Conservation (phyloP, 306 rosid genomes). For the Cyclanthera cordifolia region DNA sequence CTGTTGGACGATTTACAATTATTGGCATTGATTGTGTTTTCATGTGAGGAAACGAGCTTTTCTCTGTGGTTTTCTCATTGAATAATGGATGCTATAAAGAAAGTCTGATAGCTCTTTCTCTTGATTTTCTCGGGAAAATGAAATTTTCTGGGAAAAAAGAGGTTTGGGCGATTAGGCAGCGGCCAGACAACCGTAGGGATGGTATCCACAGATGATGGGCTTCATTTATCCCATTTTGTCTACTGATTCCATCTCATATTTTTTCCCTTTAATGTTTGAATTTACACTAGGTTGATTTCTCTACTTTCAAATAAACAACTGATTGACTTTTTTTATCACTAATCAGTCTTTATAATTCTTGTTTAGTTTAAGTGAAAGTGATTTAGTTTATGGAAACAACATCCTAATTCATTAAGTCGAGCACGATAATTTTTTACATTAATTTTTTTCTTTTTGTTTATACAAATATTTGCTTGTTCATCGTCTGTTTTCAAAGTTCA, state of each 20-base stretch:
- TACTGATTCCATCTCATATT: constrained; percentile 70
- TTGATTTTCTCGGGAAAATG: not conserved
- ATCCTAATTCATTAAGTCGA: too few relatives aligned
- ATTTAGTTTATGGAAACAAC: too few relatives aligned
- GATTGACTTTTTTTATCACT: too few relatives aligned
- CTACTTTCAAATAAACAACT: too few relatives aligned
- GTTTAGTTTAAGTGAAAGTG: too few relatives aligned
- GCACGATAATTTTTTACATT: too few relatives aligned
- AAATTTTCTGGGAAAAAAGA: constrained; percentile 2
- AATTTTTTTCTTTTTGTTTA: too few relatives aligned
- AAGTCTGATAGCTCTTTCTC: constrained; percentile 25
- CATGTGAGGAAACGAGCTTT: constrained; percentile 16
- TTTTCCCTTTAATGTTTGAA: not conserved
- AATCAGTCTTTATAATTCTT: too few relatives aligned
- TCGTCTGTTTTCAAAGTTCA: too few relatives aligned
- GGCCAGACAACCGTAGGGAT: constrained; percentile 98
- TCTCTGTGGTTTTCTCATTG: constrained; percentile 23
- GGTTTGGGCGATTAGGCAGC: constrained; percentile 34
- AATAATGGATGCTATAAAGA: constrained; percentile 36
- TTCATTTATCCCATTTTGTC: constrained; percentile 27
- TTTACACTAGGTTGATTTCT: too few relatives aligned
- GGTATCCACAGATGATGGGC: constrained; percentile 74
- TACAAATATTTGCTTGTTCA: too few relatives aligned
- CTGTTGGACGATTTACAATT: not conserved
- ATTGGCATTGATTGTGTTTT: constrained; percentile 27